phyloP scores from a whole-genome alignment of 306 rosid species.

The Adenanthera pavonina region DNA sequence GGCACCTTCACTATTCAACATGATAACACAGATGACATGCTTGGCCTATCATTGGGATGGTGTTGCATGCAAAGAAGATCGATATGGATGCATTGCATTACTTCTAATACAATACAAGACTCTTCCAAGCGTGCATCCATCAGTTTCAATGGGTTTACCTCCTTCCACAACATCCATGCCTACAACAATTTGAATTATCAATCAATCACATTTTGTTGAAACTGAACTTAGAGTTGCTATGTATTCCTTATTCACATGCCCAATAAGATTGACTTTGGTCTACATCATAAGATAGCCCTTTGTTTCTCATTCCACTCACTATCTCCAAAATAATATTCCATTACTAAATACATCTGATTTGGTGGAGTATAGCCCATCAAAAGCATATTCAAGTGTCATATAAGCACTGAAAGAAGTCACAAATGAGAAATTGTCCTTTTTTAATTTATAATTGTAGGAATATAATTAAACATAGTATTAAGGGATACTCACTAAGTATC shows the following conservation, averaged over 20 bases:
- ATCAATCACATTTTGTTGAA: neutral
- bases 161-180: neutral
- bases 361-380: neutral
- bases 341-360: neutral
- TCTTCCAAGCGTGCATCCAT: neutral
- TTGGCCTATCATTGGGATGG: neutral
- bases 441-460: too few relatives aligned
- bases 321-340: neutral
- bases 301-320: neutral
- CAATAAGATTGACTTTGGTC: neutral
- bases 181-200: neutral
- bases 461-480: neutral
- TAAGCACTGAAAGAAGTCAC: neutral
- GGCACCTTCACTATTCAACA: neutral
- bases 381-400: neutral
- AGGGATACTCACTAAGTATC: neutral
- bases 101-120: neutral
- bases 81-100: neutral
- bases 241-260: neutral
- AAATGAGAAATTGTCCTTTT: neutral
- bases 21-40: neutral
- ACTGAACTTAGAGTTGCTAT: too few relatives aligned
- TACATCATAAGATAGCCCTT: neutral
- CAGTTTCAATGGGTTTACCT: neutral
- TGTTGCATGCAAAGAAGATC: neutral